Evolutionary conservation across 345 rosid genomes (phyloP), one percentile per base, ranked within the genome.

Genomic region (Rhodamnia rubescens): DNA sequence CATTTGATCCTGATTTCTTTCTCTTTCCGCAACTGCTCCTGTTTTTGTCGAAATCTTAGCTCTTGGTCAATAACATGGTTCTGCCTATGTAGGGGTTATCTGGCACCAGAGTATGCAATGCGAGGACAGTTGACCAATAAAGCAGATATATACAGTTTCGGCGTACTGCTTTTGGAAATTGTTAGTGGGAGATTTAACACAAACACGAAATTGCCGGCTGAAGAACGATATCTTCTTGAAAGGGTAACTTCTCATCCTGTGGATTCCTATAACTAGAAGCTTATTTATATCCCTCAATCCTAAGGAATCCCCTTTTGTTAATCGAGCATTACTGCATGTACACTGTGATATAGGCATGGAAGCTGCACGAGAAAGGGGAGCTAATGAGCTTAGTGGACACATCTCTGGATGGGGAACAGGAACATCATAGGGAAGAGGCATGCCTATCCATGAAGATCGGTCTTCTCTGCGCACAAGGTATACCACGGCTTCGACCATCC

Each of bases 31-130:
- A 69, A 69, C 26, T 36, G 22, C 74, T 61, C 78, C 78, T 36
- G 7, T 36, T 69, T 1, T 20, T 69, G 47, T 69, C 47, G 24
- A 69, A 36, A 32, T 69, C 47, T 69, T 69, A 8, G 78, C 5
- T 36, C 47, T 69, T 69, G 78, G 78, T 69, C 26, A 20, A 18
- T 69, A 5, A 69, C 78, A 4, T 69, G 78, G 78, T 69, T 54
- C 64, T 69, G 78, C 78, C 78, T 69, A 10, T 44, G 24, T 80
- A 94, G 96, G 87, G 97, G 97, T 81, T 94, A 94, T 88, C 86
- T 94, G 18, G 97, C 97, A 44, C 97, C 97, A 26, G 97, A 94
- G 85, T 94, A 94, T 85, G 97, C 96, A 13, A 85, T 93, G 83
- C 90, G 93, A 58, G 97, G 94, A 64, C 95, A 94, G 84, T 52